phyloP scores from a whole-genome alignment of 139 green algal genomes.

The Tetraselmis chui region DNA sequence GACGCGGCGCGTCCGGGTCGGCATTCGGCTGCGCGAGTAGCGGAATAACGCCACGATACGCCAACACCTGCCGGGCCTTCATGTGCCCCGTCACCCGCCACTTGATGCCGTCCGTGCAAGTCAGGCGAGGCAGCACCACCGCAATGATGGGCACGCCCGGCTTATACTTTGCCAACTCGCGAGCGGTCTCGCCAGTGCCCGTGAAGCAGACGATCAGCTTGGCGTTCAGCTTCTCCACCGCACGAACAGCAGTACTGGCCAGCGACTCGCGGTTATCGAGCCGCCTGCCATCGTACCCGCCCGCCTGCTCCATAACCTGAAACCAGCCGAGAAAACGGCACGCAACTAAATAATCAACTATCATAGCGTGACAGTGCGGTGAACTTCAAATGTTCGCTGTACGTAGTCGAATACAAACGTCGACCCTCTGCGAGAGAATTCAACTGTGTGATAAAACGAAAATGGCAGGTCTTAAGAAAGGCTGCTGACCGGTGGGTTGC shows the following conservation, averaged over 20 bases:
- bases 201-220: slow-evolving; percentile 79
- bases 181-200: slow-evolving; percentile 64
- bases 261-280: slow-evolving; percentile 41
- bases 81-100: slow-evolving; percentile 29
- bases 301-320: slow-evolving; percentile 1
- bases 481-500: too few relatives aligned
- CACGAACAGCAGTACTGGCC: slow-evolving; percentile 71
- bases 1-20: neutral
- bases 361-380: too few relatives aligned
- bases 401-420: too few relatives aligned
- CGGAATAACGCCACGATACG: slow-evolving; percentile 44
- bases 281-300: neutral
- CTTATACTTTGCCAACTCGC: slow-evolving; percentile 82
- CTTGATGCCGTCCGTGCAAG: slow-evolving; percentile 25
- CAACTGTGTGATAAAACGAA: too few relatives aligned
- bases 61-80: slow-evolving; percentile 39
- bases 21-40: slow-evolving; percentile 34
- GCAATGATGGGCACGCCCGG: slow-evolving; percentile 61
- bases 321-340: too few relatives aligned
- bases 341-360: too few relatives aligned
- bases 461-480: too few relatives aligned
- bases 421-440: too few relatives aligned
- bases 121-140: slow-evolving; percentile 25
- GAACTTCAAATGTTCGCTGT: too few relatives aligned
- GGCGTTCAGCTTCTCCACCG: slow-evolving; percentile 75